Base-by-base conservation (phyloP, 2,329 filamentous ascomycete species). In the Penicillium sp. region DNA sequence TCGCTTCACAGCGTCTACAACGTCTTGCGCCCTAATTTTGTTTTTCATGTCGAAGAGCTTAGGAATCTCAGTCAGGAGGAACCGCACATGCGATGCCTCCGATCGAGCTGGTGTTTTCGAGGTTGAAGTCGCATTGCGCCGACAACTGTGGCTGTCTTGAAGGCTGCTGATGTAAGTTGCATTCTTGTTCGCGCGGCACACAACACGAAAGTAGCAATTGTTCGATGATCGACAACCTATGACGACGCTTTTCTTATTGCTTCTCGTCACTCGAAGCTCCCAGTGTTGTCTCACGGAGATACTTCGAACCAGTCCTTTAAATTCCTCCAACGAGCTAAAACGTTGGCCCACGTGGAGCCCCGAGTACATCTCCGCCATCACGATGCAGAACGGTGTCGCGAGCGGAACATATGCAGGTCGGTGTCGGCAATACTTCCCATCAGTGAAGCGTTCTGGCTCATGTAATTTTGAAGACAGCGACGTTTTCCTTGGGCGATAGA, bases 241-340 rank as follows among this genome's bases (percentile, higher is more conserved):
- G 13, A 70, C 66, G 43, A 69, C 68, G 40, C 66, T 69, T 45
- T 70, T 69, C 52, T 68, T 69, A 51, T 70, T 69, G 57, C 68
- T 70, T 40, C 68, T 62, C 42, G 64, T 61, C 33, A 70, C 68
- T 29, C 68, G 64, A 34, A 70, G 64, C 49, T 69, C 67, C 68
- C 68, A 70, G 49, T 69, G 66, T 38, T 70, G 68, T 19, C 65
- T 60, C 32, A 70, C 67, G 15, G 68, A 70, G 50, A 69, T 69
- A 52, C 60, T 68, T 43, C 67, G 66, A 48, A 70, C 64, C 45
- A 64, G 59, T 35, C 59, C 57, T 51, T 69, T 70, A 55, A 70
- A 69, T 4, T 68, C 66, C 43, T 70, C 68, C 52, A 70, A 52
- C 26, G 68, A 69, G 26, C 56, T 53, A 50, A 70, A 70, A 32